These are phyloP conservation scores for Mitragyna speciosa DNA, from an alignment of 257 asterid genomes.

Conservation along the genomic window DNA sequence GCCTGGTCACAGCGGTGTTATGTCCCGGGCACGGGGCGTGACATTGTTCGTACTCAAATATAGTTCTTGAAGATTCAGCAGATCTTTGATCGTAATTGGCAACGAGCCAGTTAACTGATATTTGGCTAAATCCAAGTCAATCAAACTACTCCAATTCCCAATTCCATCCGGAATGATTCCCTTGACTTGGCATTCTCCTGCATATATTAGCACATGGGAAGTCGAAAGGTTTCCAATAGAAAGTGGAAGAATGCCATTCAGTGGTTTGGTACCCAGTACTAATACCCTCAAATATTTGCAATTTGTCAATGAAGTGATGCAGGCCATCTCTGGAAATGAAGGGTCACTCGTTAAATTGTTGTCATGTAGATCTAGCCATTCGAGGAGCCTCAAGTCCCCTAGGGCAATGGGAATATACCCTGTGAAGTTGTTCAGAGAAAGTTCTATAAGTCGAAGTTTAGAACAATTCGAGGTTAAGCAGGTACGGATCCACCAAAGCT, in stretches of 20 bases:
- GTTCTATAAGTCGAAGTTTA: neutral
- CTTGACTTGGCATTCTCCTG: neutral
- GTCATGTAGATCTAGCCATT: neutral
- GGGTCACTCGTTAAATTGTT: conserved; percentile 17
- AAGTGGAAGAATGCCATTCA: conserved; percentile 8
- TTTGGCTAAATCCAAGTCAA: neutral
- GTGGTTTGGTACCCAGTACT: neutral
- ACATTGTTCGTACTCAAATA: neutral
- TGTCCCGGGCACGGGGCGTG: no score
- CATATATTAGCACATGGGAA: neutral
- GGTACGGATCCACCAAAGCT: conserved; percentile 27
- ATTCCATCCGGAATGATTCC: conserved; percentile 9
- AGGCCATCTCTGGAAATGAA: conserved; percentile 11
- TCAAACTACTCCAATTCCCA: conserved; percentile 1
- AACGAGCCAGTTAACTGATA: neutral
- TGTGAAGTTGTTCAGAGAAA: conserved; percentile 1
- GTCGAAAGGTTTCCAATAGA: conserved; percentile 9
- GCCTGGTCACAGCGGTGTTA: no score
- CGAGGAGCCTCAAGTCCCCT: conserved; percentile 19
- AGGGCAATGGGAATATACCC: conserved; percentile 30
- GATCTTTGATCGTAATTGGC: neutral
- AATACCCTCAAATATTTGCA: neutral
- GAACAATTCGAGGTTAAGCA: conserved; percentile 31
- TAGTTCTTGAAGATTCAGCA: neutral
- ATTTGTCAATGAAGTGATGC: conserved; percentile 21